A percentile compares a stretch with the other conserved stretches of the same genome.
Conservation (phyloP, 202 grass and related monocot genomes). For the Carex arenaria region DNA sequence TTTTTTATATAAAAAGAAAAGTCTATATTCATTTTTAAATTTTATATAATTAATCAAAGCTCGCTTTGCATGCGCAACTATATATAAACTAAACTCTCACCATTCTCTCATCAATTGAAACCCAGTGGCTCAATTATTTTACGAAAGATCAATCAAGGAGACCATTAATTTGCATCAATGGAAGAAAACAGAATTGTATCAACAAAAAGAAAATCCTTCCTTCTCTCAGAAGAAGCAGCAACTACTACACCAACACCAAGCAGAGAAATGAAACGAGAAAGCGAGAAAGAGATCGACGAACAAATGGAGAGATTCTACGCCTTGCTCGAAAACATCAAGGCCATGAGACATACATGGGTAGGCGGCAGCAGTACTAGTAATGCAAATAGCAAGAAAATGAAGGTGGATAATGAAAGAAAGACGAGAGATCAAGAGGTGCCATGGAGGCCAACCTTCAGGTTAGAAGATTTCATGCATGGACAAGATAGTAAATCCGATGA, state of each 20-base stretch:
- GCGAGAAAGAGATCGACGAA: background rate
- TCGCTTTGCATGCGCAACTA: background rate
- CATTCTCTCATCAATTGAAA: background rate
- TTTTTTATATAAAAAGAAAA: no score
- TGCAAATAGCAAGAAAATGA: background rate
- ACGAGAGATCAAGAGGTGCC: background rate
- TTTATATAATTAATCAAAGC: background rate
- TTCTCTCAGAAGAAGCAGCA: background rate
- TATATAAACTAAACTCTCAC: background rate
- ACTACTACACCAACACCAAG: background rate
- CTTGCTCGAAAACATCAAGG: constrained; percentile 11
- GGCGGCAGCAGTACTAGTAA: background rate
- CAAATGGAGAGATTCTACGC: constrained; percentile 11
- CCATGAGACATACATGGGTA: background rate
- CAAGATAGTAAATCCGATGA: no score
- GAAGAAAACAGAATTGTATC: background rate
- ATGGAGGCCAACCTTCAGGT: constrained; percentile 4
- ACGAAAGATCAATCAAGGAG: background rate
- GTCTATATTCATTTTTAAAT: no score
- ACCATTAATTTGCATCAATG: background rate
- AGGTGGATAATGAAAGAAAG: background rate
- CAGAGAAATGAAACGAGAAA: background rate
- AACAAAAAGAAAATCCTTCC: background rate
- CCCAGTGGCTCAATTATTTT: background rate
- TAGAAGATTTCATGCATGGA: constrained; percentile 20